Base-by-base conservation (phyloP, 202 grass and related monocot genomes). In the Schoenoplectus triqueter region DNA sequence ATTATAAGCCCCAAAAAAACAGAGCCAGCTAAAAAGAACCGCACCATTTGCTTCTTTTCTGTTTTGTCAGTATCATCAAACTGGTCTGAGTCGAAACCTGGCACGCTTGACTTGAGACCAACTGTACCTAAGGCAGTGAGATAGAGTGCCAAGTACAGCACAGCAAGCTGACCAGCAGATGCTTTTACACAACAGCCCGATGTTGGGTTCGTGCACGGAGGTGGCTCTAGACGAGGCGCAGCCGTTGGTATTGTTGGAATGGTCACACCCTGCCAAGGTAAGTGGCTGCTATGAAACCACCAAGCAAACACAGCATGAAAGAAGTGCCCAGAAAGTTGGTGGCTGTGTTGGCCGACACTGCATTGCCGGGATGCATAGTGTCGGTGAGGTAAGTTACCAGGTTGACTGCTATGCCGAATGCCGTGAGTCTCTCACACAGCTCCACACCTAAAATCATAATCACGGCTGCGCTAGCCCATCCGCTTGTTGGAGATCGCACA, bases 301-400 rank as follows among this genome's bases (percentile, higher is more conserved):
- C 92, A 39, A 94, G 71, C 79, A 94, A 87, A 85, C 90, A 92
- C 79, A 94, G 92, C 73, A 94, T 84, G 88, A 94, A 94, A 64
- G 92, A 94, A 31, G 90, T 94, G 6, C 92, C 92, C 18, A 94
- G 14, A 85, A 95, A 95, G 88, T 95, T 95, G 54, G 92, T 95
- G 21, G 92, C 88, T 8, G 73, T 81, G 83, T 95, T 95, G 78
- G 92, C 88, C 31, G 92, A 87, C 13, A 72, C 85, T 7, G 92
- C 92, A 73, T 67, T 90, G 84, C 92, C 92, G 48, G 92, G 90
- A 81, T 95, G 92, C 92, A 95, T 95, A 7, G 90, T 90, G 2
- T 61, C 88, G 6, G 92, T 95, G 22, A 95, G 85, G 81, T 95
- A 92, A 2, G 94, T 92, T 9, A 97, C 91, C 5, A 94, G 84